Evolutionary conservation across 2,329 filamentous ascomycete species (phyloP).

Genomic region (Trichoderma sp.): DNA sequence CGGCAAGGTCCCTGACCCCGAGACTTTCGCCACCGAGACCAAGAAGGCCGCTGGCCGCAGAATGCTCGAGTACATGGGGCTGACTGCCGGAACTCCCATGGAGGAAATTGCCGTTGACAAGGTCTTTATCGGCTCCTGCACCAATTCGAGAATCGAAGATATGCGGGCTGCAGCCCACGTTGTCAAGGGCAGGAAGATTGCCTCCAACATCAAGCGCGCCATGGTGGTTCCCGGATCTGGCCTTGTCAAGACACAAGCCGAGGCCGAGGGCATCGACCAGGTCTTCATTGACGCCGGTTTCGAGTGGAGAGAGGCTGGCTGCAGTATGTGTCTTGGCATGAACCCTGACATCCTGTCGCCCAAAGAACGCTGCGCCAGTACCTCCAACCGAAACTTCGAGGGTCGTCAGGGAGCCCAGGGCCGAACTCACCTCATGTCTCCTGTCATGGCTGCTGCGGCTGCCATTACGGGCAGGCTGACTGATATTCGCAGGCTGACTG

Average conservation of each 20-base stretch:
- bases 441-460: conserved; percentile 91
- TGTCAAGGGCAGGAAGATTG: conserved; percentile 84
- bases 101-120: conserved; percentile 93
- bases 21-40: conserved; percentile 76
- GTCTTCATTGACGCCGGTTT: conserved; percentile 92
- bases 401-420: conserved; percentile 90
- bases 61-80: conserved; percentile 94
- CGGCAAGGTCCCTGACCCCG: conserved; percentile 84
- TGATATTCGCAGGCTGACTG: conserved; percentile 80
- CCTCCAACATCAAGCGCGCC: conserved; percentile 84
- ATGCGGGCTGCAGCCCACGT: conserved; percentile 82
- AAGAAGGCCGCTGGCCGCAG: conserved; percentile 80
- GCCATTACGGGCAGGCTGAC: conserved; percentile 88
- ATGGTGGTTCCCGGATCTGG: conserved; percentile 97
- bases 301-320: conserved; percentile 97
- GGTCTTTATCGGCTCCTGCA: conserved; percentile 97
- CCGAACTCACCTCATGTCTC: conserved; percentile 93
- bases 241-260: conserved; percentile 88
- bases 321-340: conserved; percentile 99
- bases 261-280: conserved; percentile 88
- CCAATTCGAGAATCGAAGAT: conserved; percentile 96
- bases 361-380: conserved; percentile 89
- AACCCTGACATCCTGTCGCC: conserved; percentile 96
- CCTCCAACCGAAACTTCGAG: conserved; percentile 97
- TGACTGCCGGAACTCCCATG: conserved; percentile 83